Evolutionary conservation across 306 rosid species (phyloP), one percentile per base, ranked within the genome.

Genomic region (Prunus mume): DNA sequence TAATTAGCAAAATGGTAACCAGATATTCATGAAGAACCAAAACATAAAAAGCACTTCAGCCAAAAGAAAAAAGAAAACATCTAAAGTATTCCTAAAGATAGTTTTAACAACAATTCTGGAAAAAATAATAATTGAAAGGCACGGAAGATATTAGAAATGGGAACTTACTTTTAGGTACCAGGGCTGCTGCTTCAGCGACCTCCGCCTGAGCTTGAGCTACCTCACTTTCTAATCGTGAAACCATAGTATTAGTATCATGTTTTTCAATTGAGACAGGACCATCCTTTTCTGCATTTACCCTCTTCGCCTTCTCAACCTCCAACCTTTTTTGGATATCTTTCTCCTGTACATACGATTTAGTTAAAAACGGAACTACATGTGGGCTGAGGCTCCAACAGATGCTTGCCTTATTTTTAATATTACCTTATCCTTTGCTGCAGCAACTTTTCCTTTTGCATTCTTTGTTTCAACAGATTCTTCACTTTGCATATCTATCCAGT

Each of bases 131-230:
- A 61, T 1, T 28, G 41, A 17, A 22, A 32, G 28, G 41, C 52
- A 22, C 54, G 57, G 47, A 8, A 71, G 28, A 63, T 55, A 24
- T n/a, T 34, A 61, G 46, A 50, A 34, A 65, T 43, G 24, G 38
- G 69, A 55, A n/a, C 91, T 34, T 89, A 92, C 98, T 68, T 74
- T 82, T 76, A 41, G 88, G 75, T 72, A 82, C 32, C 61, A 25
- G 47, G 67, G 79, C 82, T 84, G 73, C 78, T 69, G 84, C 88
- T 49, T 81, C 83, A 22, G 88, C 79, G 79, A 83, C 58, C 80
- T 86, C 85, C 38, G 85, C 83, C 47, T 87, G 92, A 55, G 86
- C 97, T 73, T 80, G 69, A 82, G 84, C 96, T 38, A 71, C 83
- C 10, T 88, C 87, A 68, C 43, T 81, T 83, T 82, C 85, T 68